A percentile compares a stretch with the other conserved stretches of the same genome.
These are phyloP conservation scores for Parafenestella ontariensis DNA, from an alignment of 2,329 filamentous ascomycete genomes.

Conservation along the genomic window DNA sequence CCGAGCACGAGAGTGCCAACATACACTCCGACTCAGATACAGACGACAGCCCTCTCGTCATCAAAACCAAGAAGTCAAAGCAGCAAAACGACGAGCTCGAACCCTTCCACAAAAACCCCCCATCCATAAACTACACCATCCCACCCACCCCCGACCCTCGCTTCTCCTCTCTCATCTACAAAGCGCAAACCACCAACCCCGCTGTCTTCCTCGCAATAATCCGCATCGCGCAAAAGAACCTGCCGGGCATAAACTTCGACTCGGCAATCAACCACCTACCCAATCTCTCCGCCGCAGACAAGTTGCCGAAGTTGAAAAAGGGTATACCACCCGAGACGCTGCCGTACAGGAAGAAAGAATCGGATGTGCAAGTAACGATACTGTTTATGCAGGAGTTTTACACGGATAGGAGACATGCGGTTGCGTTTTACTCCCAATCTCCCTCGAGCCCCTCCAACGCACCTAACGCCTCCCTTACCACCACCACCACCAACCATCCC, in stretches of 20 bases:
- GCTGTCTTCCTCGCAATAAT: slow-evolving; percentile 28
- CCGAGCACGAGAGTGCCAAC: too few relatives aligned
- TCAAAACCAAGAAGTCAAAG: too few relatives aligned
- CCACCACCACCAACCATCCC: too few relatives aligned
- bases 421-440: not conserved
- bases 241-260: slow-evolving; percentile 23
- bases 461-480: too few relatives aligned
- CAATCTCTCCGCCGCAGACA: slow-evolving; percentile 13
- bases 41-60: too few relatives aligned
- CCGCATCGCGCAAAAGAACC: slow-evolving; percentile 27
- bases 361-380: not conserved
- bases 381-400: not conserved
- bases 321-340: not conserved
- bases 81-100: too few relatives aligned
- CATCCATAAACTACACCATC: not conserved
- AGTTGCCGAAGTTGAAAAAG: slow-evolving; percentile 3
- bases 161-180: slow-evolving; percentile 19
- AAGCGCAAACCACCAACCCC: slow-evolving; percentile 20
- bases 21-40: too few relatives aligned
- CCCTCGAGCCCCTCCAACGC: not conserved
- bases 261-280: slow-evolving; percentile 28
- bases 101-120: too few relatives aligned
- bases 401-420: not conserved
- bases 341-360: not conserved
- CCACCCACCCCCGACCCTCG: not conserved